Base-by-base conservation (phyloP, 2,329 filamentous ascomycete species). In the Venturiaceae sp. region DNA sequence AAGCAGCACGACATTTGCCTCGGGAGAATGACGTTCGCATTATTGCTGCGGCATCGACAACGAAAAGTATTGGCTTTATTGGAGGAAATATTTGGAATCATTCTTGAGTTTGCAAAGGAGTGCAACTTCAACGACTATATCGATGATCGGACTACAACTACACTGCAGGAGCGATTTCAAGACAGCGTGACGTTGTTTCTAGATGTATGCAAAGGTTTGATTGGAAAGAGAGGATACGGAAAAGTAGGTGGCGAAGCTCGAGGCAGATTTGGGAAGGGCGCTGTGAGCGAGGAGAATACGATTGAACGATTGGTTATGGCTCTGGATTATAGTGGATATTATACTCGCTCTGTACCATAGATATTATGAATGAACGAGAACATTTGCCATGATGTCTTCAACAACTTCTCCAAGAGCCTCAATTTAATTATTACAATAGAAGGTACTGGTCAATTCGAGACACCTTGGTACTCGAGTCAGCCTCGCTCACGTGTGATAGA, bases 111-210 rank as follows among this genome's bases (percentile, higher is more conserved):
- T 66, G 83, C 85, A 11, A 59, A 60, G 52, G 62, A 73, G 59
- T 19, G 59, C 55, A 60, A 69, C 30, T 61, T 64, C 63, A 63
- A 37, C 61, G 60, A 47, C 63, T 64, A 46, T 23, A 47, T 66
- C 71, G 33, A 63, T 13, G 59, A 55, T 16, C 34, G 68, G 13
- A 67, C 72, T n/a, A 67, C 78, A 13, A 69, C 66, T 53, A 73
- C 77, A 19, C 68, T 92, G 14, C 90, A 92, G 68, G 69, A 71
- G 3, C 75, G 75, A 33, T 90, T 95, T 65, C 80, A 79, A 66
- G 88, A 85, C 68, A 90, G 90, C 65, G 79, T 90, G 0, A 80
- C 83, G 28, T 81, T 88, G 0, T 94, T 95, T 65, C 78, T 94
- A 59, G 85, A 77, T 53, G 88, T 88, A 1, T 94, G 83, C 68